phyloP scores from a whole-genome alignment of 192 early-diverging fungal genomes.

The Backusella parvicylindrica region DNA sequence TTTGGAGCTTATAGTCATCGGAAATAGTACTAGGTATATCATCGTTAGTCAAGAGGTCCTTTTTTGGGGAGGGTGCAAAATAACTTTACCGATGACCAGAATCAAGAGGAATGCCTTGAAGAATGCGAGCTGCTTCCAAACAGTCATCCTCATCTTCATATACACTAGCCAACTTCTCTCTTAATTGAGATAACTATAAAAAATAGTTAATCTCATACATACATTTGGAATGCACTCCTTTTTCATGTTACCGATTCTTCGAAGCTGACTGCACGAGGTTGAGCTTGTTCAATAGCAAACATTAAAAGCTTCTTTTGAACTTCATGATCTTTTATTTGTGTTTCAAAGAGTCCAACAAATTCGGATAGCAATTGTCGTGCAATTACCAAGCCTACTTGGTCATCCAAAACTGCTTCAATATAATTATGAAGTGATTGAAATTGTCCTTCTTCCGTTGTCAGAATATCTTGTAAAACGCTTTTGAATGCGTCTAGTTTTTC shows the following conservation, averaged over 20 bases:
- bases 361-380: slow-evolving; percentile 74
- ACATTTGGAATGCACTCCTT: background rate
- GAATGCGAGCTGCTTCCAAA: slow-evolving; percentile 79
- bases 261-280: slow-evolving; percentile 75
- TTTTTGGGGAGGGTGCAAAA: background rate
- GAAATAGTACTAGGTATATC: slow-evolving; percentile 41
- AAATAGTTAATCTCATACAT: background rate
- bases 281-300: slow-evolving; percentile 66
- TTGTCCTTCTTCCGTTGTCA: background rate
- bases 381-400: slow-evolving; percentile 70
- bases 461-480: slow-evolving; percentile 16
- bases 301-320: slow-evolving; percentile 57
- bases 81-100: slow-evolving; percentile 69
- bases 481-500: slow-evolving; percentile 28
- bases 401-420: slow-evolving; percentile 57
- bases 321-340: slow-evolving; percentile 38
- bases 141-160: slow-evolving; percentile 74
- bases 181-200: slow-evolving; percentile 62
- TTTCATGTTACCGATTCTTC: slow-evolving; percentile 66
- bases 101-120: slow-evolving; percentile 90
- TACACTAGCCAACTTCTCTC: slow-evolving; percentile 73
- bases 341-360: slow-evolving; percentile 60
- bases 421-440: slow-evolving; percentile 28
- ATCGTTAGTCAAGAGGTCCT: background rate
- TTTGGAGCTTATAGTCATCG: slow-evolving; percentile 67